These are phyloP conservation scores for Phytopythium aichiense DNA, from an alignment of 352 stramenopile genomes.

Conservation along the genomic window DNA sequence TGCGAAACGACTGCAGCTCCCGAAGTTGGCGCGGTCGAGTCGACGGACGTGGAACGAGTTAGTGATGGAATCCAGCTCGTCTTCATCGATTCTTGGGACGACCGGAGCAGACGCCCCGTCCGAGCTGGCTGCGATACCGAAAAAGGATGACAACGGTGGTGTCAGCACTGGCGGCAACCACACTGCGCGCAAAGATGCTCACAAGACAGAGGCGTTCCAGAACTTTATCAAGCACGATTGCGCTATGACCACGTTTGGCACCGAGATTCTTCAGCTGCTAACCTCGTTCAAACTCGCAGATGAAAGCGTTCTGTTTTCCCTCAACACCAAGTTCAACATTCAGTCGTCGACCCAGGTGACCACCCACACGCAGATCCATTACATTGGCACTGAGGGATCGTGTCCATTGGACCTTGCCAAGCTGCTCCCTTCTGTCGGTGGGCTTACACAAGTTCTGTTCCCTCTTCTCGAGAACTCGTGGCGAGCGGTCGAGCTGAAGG, in stretches of 20 bases:
- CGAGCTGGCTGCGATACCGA: conserved; percentile 23
- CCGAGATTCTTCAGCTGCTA: conserved; percentile 55
- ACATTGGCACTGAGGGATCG: conserved; percentile 43
- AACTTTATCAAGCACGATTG: conserved; percentile 61
- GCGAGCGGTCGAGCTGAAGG: conserved; percentile 35
- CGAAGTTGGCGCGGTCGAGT: conserved; percentile 40
- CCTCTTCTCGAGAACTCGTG: conserved; percentile 56
- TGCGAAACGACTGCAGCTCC: conserved; percentile 14
- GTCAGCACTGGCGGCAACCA: not conserved
- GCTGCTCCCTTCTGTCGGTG: conserved; percentile 56
- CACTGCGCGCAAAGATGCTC: conserved; percentile 19
- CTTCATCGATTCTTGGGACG: not conserved
- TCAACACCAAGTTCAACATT: conserved; percentile 51
- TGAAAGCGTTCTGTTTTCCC: conserved; percentile 46
- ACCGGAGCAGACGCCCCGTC: not conserved
- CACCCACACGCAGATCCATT: conserved; percentile 40
- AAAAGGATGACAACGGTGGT: conserved; percentile 32
- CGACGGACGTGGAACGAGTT: conserved; percentile 40
- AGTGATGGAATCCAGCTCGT: not conserved
- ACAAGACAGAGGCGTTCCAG: conserved; percentile 36
- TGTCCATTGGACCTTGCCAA: conserved; percentile 50
- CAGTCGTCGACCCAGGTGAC: conserved; percentile 17
- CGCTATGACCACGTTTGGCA: conserved; percentile 50
- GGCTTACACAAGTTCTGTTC: conserved; percentile 50
- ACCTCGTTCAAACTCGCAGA: conserved; percentile 57